A percentile compares a stretch with the other conserved stretches of the same genome.
Conservation (phyloP, 2,329 filamentous ascomycete species). For the Colletotrichum navitas region DNA sequence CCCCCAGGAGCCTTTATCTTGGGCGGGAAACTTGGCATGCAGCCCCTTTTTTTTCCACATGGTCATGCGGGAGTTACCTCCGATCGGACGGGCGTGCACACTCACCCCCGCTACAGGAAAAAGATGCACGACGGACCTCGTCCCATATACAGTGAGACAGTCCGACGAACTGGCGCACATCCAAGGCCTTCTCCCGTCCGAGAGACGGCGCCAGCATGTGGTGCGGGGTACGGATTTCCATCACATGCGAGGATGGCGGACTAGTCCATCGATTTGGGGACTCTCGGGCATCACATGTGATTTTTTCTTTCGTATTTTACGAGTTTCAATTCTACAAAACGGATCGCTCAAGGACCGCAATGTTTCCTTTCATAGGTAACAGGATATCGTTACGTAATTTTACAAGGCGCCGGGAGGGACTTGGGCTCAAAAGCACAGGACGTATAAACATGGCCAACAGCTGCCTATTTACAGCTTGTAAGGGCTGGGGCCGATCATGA, state of each 20-base stretch:
- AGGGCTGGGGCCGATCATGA: constrained; percentile 89
- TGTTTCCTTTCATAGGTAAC: constrained; percentile 37
- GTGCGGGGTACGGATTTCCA: constrained; percentile 9
- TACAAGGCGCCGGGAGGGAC: constrained; percentile 17
- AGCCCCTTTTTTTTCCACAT: too few species aligned
- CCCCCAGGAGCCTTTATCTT: neutral
- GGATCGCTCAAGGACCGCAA: constrained; percentile 36
- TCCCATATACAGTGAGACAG: neutral
- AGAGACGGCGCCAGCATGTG: neutral
- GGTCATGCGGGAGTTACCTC: too few species aligned
- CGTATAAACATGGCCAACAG: neutral
- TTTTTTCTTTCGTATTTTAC: constrained; percentile 2
- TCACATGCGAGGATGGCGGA: constrained; percentile 17
- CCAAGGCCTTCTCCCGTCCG: neutral
- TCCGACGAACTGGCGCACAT: neutral
- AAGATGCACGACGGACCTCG: too few species aligned
- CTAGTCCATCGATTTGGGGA: neutral
- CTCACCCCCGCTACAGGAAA: neutral
- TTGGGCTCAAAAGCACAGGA: constrained; percentile 7
- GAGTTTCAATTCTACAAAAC: constrained; percentile 25
- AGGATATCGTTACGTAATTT: constrained; percentile 40
- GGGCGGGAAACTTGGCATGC: too few species aligned
- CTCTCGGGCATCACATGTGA: neutral
- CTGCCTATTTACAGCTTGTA: constrained; percentile 61
- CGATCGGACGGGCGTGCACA: neutral